Conservation (phyloP, 2,329 filamentous ascomycete genomes). For the Xylaria sp. region DNA sequence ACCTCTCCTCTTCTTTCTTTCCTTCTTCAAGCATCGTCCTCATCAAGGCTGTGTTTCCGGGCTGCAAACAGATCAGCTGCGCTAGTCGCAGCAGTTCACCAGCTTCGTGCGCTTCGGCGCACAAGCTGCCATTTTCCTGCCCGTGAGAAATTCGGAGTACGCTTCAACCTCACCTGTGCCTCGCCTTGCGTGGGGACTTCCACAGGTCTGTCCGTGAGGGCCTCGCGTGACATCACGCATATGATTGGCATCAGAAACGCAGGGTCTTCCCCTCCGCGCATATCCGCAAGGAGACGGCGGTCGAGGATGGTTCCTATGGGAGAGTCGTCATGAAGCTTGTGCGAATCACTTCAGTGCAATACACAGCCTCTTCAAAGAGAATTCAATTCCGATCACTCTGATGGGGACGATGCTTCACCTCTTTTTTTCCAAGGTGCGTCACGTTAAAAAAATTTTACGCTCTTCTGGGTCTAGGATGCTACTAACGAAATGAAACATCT, state of each 20-base stretch:
- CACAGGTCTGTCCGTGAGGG: constrained; percentile 82
- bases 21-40: constrained; percentile 77
- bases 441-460: constrained; percentile 30
- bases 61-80: constrained; percentile 76
- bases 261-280: constrained; percentile 58
- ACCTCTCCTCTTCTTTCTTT: constrained; percentile 46
- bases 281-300: constrained; percentile 50
- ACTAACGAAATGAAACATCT: constrained; percentile 42
- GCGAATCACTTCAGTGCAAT: constrained; percentile 91
- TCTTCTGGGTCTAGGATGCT: constrained; percentile 43
- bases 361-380: constrained; percentile 74
- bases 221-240: constrained; percentile 83
- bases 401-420: constrained; percentile 78
- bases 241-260: constrained; percentile 93
- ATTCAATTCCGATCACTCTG: constrained; percentile 96
- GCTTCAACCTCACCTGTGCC: constrained; percentile 72
- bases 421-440: constrained; percentile 51
- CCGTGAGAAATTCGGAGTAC: constrained; percentile 99
- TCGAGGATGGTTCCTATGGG: constrained; percentile 74
- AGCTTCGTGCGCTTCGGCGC: constrained; percentile 38
- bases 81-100: constrained; percentile 50
- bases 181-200: constrained; percentile 54
- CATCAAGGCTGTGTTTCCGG: constrained; percentile 96
- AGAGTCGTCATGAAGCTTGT: constrained; percentile 96
- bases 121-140: constrained; percentile 55